Percentiles rank a stretch among this genome's conserved stretches.
Evolutionary conservation across 2,329 filamentous ascomycete genomes (phyloP).

Genomic region (Verticillium tricorpus): DNA sequence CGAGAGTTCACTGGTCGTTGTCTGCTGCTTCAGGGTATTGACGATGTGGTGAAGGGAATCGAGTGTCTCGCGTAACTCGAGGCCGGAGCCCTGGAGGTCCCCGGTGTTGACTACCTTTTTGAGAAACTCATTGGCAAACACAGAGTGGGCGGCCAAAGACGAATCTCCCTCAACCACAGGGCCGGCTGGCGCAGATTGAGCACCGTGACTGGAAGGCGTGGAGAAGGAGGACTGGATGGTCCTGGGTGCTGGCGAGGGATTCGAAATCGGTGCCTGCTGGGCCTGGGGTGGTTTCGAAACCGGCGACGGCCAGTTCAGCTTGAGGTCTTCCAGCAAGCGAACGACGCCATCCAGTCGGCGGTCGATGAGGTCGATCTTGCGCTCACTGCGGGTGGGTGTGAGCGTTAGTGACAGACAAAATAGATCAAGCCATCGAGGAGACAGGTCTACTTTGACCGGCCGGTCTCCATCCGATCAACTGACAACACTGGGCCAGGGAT

Average conservation of each 20-base stretch:
- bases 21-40: conserved; percentile 20
- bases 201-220: conserved; percentile 11
- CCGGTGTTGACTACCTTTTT: conserved; percentile 28
- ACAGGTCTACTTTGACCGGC: background rate
- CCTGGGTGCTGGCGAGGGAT: background rate
- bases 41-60: conserved; percentile 26
- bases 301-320: conserved; percentile 16
- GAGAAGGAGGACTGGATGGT: background rate
- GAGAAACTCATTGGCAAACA: conserved; percentile 41
- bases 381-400: conserved; percentile 20
- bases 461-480: background rate
- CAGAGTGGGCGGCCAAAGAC: conserved; percentile 39
- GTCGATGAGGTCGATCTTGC: conserved; percentile 33
- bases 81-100: conserved; percentile 19
- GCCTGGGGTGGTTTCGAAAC: background rate
- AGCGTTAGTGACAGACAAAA: background rate
- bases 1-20: conserved; percentile 18
- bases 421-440: too few relatives aligned
- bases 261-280: background rate
- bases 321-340: conserved; percentile 27
- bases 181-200: background rate
- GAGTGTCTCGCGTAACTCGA: conserved; percentile 28
- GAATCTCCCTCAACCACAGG: conserved; percentile 38
- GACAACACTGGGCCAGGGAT: background rate
- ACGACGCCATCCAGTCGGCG: conserved; percentile 28